phyloP scores from a whole-genome alignment of 371 early-diverging fungal genomes.

The Caulochytrium protostelioides region DNA sequence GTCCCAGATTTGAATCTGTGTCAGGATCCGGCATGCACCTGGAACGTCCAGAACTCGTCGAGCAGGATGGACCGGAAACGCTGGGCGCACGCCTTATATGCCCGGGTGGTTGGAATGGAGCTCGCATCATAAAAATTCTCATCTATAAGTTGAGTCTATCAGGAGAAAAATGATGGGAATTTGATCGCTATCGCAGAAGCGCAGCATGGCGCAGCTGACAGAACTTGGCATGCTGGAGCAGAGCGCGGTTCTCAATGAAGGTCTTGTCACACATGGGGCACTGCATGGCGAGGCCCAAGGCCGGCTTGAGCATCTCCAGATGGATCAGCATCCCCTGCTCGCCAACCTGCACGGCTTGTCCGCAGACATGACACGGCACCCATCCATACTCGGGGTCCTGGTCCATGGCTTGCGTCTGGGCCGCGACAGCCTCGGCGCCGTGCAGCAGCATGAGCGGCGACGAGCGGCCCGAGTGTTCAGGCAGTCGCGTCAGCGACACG shows the following conservation, averaged over 20 bases:
- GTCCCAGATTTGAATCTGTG: no score
- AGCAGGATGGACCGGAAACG: no score
- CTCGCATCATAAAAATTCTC: no score
- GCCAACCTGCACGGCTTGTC: conserved; percentile 16
- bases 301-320: conserved; percentile 25
- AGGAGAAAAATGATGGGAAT: no score
- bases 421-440: background rate
- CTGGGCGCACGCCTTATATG: no score
- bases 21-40: no score
- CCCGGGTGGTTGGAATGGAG: no score
- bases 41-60: no score
- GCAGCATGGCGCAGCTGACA: no score
- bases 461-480: background rate
- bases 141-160: no score
- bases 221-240: conserved; percentile 28
- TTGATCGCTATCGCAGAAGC: no score
- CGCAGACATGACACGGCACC: conserved; percentile 18
- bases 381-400: conserved; percentile 11
- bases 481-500: conserved; percentile 5
- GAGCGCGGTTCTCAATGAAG: conserved; percentile 22
- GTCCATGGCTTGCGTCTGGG: background rate
- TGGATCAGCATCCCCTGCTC: conserved; percentile 20
- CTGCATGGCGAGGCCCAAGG: conserved; percentile 20
- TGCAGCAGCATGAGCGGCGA: background rate
- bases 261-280: conserved; percentile 12